Base-by-base conservation (phyloP, 164 flowering plant genomes). In the Tinospora cordifolia region DNA sequence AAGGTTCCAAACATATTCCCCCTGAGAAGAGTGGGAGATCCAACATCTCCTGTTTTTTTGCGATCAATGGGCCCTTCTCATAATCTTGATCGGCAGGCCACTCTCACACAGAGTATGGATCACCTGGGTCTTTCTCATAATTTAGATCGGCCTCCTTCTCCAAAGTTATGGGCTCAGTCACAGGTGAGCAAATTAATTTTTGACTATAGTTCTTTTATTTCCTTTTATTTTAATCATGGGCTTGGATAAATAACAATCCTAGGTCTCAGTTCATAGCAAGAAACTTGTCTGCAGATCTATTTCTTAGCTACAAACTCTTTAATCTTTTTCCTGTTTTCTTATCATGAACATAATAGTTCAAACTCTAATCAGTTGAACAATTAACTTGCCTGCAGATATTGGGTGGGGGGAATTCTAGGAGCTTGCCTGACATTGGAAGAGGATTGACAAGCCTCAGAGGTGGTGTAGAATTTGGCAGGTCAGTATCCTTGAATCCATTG, bases 401-500 rank as follows among this genome's bases (percentile, higher is more conserved):
- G 21, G 66, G 78, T 63, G 86, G 79, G 76, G 74, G 74, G 57
- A 75, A 78, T 73, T 66, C 75, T 19, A 82, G 86, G 81, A 71
- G 74, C 68, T 57, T 60, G 11, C 9, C 79, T 17, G 88, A 86
- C 68, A 30, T 62, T 74, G 83, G 86, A 51, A 83, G 83, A 79
- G 90, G 87, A 72, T 75, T 79, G 69, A 44, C 84, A 59, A 68
- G 81, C 69, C 65, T 44, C 39, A 84, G 78, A 78, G 81, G 85
- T 71, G 87, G 88, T 69, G 22, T 80, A 54, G 94, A 86, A 75
- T 86, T 80, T 81, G 88, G 87, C 80, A 87, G 98, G 98, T 92
- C 60, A 41, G 88, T 47, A 24, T 40, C 15, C 19, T 14, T 15
- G 17, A 6, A 66, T 12, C 24, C n/a, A 19, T 54, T 11, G n/a